These are phyloP conservation scores for Sergeia podlipaevii DNA, from an alignment of 208 protist genomes.

Conservation along the genomic window DNA sequence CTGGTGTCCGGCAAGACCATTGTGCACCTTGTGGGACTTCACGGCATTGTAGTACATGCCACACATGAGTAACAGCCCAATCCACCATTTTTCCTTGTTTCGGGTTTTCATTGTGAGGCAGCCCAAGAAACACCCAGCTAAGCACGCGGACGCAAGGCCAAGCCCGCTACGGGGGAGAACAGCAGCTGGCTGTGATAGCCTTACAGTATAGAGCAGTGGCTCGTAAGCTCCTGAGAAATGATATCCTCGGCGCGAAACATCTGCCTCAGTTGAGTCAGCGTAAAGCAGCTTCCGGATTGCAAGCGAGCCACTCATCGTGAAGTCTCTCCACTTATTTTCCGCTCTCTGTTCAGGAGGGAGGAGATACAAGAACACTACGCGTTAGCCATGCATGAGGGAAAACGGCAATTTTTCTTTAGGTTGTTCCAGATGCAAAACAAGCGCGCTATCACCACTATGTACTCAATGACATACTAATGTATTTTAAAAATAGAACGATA, in stretches of 20 bases:
- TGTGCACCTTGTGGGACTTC: constrained; percentile 84
- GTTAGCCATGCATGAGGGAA: too few species aligned
- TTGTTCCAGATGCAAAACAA: too few species aligned
- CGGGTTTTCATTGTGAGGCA: constrained; percentile 76
- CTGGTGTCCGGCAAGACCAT: constrained; percentile 82
- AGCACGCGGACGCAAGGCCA: constrained; percentile 31
- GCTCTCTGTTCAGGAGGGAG: not conserved
- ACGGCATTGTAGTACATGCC: constrained; percentile 75
- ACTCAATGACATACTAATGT: too few species aligned
- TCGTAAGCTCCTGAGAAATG: constrained; percentile 66
- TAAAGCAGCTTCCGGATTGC: constrained; percentile 73
- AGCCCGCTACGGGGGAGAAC: constrained; percentile 59
- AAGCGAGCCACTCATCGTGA: constrained; percentile 61
- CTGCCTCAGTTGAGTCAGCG: constrained; percentile 31
- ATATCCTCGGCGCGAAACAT: constrained; percentile 52
- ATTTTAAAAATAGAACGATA: too few species aligned
- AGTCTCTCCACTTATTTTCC: not conserved
- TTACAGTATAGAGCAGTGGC: constrained; percentile 34
- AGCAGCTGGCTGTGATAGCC: constrained; percentile 43
- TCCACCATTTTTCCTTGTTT: constrained; percentile 82
- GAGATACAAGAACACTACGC: too few species aligned
- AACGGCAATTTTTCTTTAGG: too few species aligned
- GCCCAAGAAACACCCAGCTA: constrained; percentile 41
- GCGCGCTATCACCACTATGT: too few species aligned
- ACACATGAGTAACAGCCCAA: constrained; percentile 74